These are phyloP conservation scores for Dioszegia hungarica DNA, from an alignment of 768 basidiomycete species.

Conservation along the genomic window DNA sequence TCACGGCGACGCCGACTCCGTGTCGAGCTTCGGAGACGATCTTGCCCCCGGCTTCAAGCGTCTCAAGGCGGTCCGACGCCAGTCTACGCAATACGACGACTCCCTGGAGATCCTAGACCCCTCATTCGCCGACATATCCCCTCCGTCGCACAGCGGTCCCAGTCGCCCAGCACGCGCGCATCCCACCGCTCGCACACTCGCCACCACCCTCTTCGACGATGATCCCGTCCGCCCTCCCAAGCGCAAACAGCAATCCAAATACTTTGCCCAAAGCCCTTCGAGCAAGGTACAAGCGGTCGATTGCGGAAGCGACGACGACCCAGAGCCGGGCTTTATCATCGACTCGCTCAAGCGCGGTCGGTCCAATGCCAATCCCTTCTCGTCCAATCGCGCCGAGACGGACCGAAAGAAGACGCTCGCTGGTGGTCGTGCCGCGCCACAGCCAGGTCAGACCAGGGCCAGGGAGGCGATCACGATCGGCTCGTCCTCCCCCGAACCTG, in stretches of 20 bases:
- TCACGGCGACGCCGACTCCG: constrained; percentile 11
- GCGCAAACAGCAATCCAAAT: not conserved
- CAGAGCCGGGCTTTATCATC: not conserved
- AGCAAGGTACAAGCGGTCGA: not conserved
- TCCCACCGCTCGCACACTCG: constrained; percentile 11
- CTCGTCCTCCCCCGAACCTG: not conserved
- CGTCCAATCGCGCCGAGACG: constrained; percentile 10
- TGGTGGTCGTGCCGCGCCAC: no score
- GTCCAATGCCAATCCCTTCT: constrained; percentile 30
- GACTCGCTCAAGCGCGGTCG: constrained; percentile 15
- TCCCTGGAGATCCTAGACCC: constrained; percentile 27
- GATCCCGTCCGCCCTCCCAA: not conserved
- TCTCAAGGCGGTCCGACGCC: no score
- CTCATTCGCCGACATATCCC: constrained; percentile 1
- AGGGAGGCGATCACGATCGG: not conserved
- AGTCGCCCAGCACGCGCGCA: not conserved
- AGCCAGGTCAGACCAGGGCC: no score
- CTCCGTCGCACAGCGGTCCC: not conserved
- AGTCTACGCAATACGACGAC: constrained; percentile 5
- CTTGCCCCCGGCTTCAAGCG: no score
- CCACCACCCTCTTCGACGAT: constrained; percentile 1
- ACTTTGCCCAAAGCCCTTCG: not conserved
- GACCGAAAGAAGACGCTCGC: constrained; percentile 13
- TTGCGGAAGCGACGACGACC: not conserved
- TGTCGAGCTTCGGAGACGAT: no score